Evolutionary conservation across 2,329 filamentous ascomycete genomes (phyloP), one percentile per base, ranked within the genome.

Genomic region (Byssochlamys sp.): DNA sequence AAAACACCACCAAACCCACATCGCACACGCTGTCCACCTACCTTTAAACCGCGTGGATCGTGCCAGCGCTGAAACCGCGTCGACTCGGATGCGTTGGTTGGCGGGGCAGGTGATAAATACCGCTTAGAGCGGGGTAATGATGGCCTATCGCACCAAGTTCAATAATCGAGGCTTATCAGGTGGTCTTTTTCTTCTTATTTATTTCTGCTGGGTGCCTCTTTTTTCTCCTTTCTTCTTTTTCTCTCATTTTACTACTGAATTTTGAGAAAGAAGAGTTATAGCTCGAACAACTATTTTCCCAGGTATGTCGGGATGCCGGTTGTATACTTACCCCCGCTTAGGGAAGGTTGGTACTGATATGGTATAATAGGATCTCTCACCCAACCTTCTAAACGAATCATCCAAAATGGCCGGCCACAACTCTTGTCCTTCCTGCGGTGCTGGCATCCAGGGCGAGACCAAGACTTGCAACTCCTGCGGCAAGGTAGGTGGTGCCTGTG

Each of bases 401-500:
- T 28, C 25, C 2, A 51, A 51, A 51, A 51, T 51, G 66, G 29
- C 61, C 45, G 62, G 61, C 50, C 66, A 69, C 61, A 50, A 55
- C 29, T 51, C 57, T 55, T 70, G 68, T 53, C 68, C 68, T 51
- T 61, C 62, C 24, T 70, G 67, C 60, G 63, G 62, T 50, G 61
- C 64, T 39, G 45, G 56, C 35, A 67, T 70, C 55, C 11, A 57
- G 4, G 63, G 66, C 45, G 64, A 63, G 11, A 63, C n/a, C 11
- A 70, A 70, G 65, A 67, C 61, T 35, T 70, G 68, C 57, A 24
- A 6, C 50, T 62, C 66, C 31, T 70, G 68, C 56, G 67, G 67
- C 55, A 65, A 61, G 59, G 67, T 69, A 59, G 26, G 52, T 29
- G 2, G 24, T 33, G 14, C 14, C 12, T 52, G 19, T 26, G 10